Percentiles rank a stretch among this genome's conserved stretches.
Conservation (phyloP, 73 alveolate genomes). For the Paramecium octaurelia region DNA sequence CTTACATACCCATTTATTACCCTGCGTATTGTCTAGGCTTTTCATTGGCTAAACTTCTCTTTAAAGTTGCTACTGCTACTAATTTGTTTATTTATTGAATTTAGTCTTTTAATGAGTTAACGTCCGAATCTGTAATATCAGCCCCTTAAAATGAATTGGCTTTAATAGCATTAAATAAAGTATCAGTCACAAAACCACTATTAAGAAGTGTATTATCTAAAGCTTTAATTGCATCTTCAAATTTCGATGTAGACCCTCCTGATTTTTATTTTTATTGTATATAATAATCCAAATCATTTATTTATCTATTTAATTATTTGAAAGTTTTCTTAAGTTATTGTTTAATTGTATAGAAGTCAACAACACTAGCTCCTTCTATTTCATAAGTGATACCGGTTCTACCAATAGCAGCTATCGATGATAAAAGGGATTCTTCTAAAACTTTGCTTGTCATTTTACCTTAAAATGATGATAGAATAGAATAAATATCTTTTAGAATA, state of each 20-base stretch:
- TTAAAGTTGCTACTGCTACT: background rate
- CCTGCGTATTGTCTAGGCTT: background rate
- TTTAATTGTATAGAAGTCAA: background rate
- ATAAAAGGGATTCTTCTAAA: background rate
- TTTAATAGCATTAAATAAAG: background rate
- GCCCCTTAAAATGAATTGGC: background rate
- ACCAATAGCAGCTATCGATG: background rate
- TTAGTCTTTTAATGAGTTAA: background rate
- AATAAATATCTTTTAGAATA: background rate
- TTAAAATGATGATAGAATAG: background rate
- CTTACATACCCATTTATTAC: background rate
- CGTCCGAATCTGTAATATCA: background rate
- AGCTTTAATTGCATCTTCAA: background rate
- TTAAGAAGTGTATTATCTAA: background rate
- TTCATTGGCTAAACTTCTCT: background rate
- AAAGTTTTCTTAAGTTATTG: background rate
- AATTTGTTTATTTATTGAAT: background rate
- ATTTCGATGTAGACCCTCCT: background rate
- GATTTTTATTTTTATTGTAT: background rate
- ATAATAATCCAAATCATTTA: background rate
- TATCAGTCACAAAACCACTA: background rate
- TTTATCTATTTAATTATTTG: background rate
- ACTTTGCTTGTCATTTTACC: background rate
- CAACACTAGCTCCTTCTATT: background rate
- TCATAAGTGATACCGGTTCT: background rate